phyloP scores from a whole-genome alignment of 768 basidiomycete species.

The Auricularia sp. region DNA sequence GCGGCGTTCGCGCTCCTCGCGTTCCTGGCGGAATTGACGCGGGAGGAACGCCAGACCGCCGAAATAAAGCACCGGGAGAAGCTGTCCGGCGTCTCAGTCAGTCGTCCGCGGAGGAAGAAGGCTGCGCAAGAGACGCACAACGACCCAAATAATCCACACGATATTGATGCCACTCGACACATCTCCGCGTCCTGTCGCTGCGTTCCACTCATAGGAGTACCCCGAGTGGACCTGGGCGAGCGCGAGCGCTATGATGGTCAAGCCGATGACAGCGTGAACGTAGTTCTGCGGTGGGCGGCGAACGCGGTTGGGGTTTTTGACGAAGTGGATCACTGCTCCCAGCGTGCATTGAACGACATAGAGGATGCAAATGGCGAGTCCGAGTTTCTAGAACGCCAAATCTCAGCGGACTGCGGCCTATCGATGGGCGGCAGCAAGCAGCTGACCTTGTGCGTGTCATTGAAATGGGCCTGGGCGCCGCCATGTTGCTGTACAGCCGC shows the following conservation, averaged over 20 bases:
- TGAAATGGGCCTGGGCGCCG: conserved; percentile 28
- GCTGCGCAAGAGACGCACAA: conserved; percentile 24
- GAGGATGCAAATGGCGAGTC: conserved; percentile 39
- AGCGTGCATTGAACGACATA: conserved; percentile 39
- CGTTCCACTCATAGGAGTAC: conserved; percentile 39
- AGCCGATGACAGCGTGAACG: conserved; percentile 36
- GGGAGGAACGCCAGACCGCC: conserved; percentile 23
- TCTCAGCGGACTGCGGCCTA: neutral
- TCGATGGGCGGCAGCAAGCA: neutral
- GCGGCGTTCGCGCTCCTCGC: neutral
- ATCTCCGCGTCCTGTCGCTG: conserved; percentile 31
- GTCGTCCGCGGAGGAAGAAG: conserved; percentile 1
- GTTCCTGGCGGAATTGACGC: neutral
- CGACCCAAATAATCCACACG: conserved; percentile 39
- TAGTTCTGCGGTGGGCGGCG: conserved; percentile 37
- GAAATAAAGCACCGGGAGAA: conserved; percentile 25
- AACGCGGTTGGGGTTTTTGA: conserved; percentile 30
- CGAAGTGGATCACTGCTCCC: conserved; percentile 44
- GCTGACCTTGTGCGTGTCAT: conserved; percentile 39
- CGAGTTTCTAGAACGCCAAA: conserved; percentile 28
- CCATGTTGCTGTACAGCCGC: conserved; percentile 26
- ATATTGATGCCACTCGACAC: conserved; percentile 25
- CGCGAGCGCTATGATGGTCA: conserved; percentile 43
- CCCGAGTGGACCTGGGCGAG: conserved; percentile 27
- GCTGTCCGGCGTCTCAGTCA: conserved; percentile 1